Percentiles rank a stretch among this genome's conserved stretches.
phyloP scores from a whole-genome alignment of 345 rosid genomes.

The Luvunga scandens region DNA sequence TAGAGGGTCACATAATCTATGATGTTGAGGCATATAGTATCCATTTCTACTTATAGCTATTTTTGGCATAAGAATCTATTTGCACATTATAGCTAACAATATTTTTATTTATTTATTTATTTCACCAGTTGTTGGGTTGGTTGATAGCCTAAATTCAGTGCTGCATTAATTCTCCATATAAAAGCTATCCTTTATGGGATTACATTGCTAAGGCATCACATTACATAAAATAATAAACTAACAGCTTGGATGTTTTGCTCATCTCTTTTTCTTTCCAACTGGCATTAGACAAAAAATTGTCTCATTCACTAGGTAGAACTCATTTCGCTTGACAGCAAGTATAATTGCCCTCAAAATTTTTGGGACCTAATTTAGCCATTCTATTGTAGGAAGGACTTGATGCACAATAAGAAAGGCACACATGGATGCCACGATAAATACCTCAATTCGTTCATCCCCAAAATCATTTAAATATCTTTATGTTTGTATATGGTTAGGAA shows the following conservation, averaged over 20 bases:
- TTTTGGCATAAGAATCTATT: too few species aligned
- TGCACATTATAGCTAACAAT: too few species aligned
- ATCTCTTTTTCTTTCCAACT: background rate
- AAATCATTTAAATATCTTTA: background rate
- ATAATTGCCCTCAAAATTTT: background rate
- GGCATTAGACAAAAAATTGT: background rate
- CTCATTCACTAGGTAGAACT: background rate
- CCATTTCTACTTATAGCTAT: too few species aligned
- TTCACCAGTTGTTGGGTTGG: too few species aligned
- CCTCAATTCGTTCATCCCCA: conserved; percentile 8
- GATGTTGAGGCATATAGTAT: too few species aligned
- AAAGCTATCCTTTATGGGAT: too few species aligned
- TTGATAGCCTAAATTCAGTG: too few species aligned
- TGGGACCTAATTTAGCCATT: conserved; percentile 12
- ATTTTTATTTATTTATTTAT: too few species aligned
- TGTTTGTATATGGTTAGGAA: background rate
- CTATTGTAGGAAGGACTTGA: conserved; percentile 49
- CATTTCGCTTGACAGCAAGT: background rate
- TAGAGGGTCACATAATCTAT: too few species aligned
- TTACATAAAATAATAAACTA: too few species aligned
- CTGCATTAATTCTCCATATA: too few species aligned
- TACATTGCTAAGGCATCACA: too few species aligned
- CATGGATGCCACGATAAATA: conserved; percentile 53
- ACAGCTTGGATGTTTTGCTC: background rate
- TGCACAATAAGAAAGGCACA: conserved; percentile 34